Base-by-base conservation (phyloP, 352 stramenopile species). In the Pythium myriotylum region DNA sequence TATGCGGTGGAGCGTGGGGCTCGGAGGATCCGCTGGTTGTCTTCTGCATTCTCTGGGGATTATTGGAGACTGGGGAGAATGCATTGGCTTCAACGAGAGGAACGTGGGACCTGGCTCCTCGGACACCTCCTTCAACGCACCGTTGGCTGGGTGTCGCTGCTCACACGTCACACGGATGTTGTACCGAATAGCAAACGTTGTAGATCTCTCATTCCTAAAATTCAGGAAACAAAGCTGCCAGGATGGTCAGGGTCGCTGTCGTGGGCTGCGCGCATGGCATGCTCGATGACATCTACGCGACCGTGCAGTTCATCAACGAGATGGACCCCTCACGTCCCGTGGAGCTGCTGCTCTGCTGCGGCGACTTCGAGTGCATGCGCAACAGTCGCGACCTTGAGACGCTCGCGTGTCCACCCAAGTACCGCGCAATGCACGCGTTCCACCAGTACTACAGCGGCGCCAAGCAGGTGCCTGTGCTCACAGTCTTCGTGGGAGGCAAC, bases 241-340 rank as follows among this genome's bases (percentile, higher is more conserved):
- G n/a, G n/a, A 77, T 66, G 60, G 74, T 95, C 55, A 83, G 82
- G 40, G 81, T 98, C 10, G 95, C 95, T 29, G 85, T 99, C 35
- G 96, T 99, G 65, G 98, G 97, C 41, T 99, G 98, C 73, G 96
- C 92, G 60, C 98, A 99, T 76, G 98, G 98, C 32, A 88, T 99
- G 73, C 85, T 99, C 29, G 96, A 99, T 68, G 85, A 90, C 37
- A 99, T 99, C 69, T 99, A 99, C 74, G 87, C 91, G 29, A 96
- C 92, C 5, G 77, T 99, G 42, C 65, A 86, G 52, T 84, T 90
- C 52, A 87, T 98, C 62, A 94, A 99, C 68, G 67, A 90, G 63
- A 81, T 92, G 69, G 84, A 94, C 33, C 65, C 76, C 16, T 58
- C 66, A 12, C 81, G 84, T 13, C 80, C 84, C 9, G 87, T 99